Evolutionary conservation across 495 filamentous ascomycete genomes (phyloP).

Genomic region (Ramalina intermedia): DNA sequence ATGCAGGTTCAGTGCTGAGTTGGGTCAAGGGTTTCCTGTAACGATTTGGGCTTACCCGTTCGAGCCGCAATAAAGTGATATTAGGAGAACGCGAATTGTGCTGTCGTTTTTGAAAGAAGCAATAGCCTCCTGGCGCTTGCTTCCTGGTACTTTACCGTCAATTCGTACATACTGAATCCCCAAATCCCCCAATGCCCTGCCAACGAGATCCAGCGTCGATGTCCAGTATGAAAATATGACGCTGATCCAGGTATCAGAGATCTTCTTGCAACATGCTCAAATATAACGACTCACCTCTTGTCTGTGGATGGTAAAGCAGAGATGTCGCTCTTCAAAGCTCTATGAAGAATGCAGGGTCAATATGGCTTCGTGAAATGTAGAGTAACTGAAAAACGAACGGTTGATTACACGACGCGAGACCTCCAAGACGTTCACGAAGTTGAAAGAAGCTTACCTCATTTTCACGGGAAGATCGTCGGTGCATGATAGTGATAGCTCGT

Average conservation of each 20-base stretch:
- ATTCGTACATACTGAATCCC: conserved; percentile 21
- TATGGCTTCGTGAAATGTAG: too few relatives aligned
- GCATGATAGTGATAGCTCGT: conserved; percentile 35
- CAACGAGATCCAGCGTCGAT: conserved; percentile 27
- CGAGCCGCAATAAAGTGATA: conserved; percentile 27
- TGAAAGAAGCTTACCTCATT: conserved; percentile 23
- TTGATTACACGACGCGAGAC: too few relatives aligned
- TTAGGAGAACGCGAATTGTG: conserved; percentile 18
- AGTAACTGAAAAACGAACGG: too few relatives aligned
- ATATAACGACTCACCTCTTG: conserved; percentile 40
- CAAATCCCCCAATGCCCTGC: conserved; percentile 20
- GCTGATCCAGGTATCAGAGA: conserved; percentile 11
- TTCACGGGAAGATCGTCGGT: conserved; percentile 48
- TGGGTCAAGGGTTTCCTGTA: neutral
- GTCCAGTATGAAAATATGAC: conserved; percentile 34
- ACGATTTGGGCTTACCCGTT: neutral
- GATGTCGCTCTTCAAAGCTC: conserved; percentile 77
- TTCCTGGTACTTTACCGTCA: conserved; percentile 28
- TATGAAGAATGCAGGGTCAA: too few relatives aligned
- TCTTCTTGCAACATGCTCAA: conserved; percentile 10
- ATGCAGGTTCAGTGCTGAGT: neutral
- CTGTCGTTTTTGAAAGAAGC: conserved; percentile 20
- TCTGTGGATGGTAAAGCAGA: conserved; percentile 47
- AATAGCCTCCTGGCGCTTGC: conserved; percentile 21
- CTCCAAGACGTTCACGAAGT: too few relatives aligned